A percentile compares a stretch with the other conserved stretches of the same genome.
Evolutionary conservation across 1,284 basidiomycete species (phyloP).

Genomic region (Trichosporon sp.): DNA sequence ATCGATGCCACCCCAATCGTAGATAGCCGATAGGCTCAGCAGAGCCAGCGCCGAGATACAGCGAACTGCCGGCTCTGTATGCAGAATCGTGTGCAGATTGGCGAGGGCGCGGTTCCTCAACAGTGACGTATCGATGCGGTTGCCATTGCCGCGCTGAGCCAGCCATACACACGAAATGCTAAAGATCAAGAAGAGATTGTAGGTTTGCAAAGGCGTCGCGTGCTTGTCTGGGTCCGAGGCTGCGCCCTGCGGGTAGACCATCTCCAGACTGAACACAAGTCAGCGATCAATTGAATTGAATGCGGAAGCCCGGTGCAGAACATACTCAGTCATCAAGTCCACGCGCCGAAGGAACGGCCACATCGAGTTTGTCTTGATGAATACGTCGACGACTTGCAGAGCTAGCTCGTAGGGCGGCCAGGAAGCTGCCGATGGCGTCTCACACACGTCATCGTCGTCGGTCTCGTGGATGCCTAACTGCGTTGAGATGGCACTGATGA

Average conservation of each 20-base stretch:
- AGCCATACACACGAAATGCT: conserved; percentile 1
- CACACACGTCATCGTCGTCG: not conserved
- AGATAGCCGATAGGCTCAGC: not conserved
- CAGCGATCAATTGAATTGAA: not conserved
- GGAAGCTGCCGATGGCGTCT: not conserved
- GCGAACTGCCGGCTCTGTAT: not conserved
- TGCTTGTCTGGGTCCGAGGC: not conserved
- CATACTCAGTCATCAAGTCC: not conserved
- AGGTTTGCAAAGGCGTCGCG: not conserved
- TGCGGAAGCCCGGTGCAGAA: no score
- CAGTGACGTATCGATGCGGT: not conserved
- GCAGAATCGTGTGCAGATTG: not conserved
- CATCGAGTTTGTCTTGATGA: not conserved
- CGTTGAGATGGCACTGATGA: not conserved
- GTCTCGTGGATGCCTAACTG: not conserved
- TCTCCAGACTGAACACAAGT: not conserved
- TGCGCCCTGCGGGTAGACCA: not conserved
- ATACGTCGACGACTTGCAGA: not conserved
- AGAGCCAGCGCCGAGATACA: not conserved
- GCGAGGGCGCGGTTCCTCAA: not conserved
- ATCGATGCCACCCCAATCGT: not conserved
- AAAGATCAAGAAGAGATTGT: conserved; percentile 1
- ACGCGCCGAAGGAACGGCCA: not conserved
- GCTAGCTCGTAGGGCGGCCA: not conserved
- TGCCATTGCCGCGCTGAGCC: not conserved